Evolutionary conservation across 108 stramenopile genomes (phyloP), one percentile per base, ranked within the genome.

Genomic region (Pseudonitzschia multistriata): DNA sequence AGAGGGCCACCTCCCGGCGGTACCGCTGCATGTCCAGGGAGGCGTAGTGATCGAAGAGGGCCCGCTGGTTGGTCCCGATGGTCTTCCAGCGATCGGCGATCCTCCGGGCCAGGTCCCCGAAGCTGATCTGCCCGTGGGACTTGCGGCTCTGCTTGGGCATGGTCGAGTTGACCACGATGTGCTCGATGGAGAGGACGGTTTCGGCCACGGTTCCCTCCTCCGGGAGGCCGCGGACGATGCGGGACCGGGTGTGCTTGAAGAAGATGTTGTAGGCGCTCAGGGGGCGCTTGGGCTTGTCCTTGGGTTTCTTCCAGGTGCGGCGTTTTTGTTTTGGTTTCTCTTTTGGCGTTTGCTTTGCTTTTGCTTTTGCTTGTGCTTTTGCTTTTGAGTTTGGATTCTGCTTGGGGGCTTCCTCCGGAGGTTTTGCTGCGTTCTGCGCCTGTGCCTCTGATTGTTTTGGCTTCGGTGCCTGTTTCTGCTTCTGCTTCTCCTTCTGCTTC

Each of bases 51-150:
- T 85, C 77, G 69, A 80, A 85, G 30, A 66, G 33, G 2, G 70
- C 66, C 61, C 67, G 74, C n/a, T 45, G 53, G 49, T 72, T 48
- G 3, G 45, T 34, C 21, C 40, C 74, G 28, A 75, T 68, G n/a
- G 48, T 50, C 55, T 81, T 81, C 90, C 90, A 91, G 42, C 78
- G 75, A 11, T 79, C 79, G 39, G 87, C 84, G 57, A 91, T 87
- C 62, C 73, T 79, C 2, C 87, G 72, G 17, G 88, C 88, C 13
- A 91, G 70, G 64, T 88, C 87, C 29, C 78, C 78, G 75, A 92
- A 92, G 21, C 85, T 82, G 54, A 92, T 92, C 57, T 81, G 83
- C 2, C 90, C 90, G 49, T 89, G 88, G 40, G 81, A 79, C 66
- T 87, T 86, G 3, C 88, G 79, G 28, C 72, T 65, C 29, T 70